phyloP scores from a whole-genome alignment of 192 early-diverging fungal genomes.

The Backusella sp. region DNA sequence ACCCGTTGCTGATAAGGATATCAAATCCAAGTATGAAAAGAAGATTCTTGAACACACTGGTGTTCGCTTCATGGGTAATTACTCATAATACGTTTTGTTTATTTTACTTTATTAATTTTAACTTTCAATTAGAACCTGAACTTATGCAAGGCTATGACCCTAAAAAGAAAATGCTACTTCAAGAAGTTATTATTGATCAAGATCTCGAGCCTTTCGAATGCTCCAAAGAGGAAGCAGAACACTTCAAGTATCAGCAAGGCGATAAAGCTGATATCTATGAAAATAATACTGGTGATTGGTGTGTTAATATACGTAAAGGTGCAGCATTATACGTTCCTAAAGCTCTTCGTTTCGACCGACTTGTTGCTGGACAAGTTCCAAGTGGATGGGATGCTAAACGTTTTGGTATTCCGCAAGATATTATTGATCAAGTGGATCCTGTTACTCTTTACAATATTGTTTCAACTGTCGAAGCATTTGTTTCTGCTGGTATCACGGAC shows the following conservation, averaged over 20 bases:
- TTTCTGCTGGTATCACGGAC: conserved; percentile 90
- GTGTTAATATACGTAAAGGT: conserved; percentile 82
- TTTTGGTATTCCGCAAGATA: conserved; percentile 91
- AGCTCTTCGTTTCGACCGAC: conserved; percentile 89
- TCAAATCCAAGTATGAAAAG: conserved; percentile 89
- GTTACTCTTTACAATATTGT: conserved; percentile 89
- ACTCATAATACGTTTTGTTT: background rate
- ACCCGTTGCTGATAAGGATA: conserved; percentile 81
- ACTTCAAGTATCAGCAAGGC: conserved; percentile 81
- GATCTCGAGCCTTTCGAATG: conserved; percentile 88
- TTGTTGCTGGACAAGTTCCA: conserved; percentile 91
- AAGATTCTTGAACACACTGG: conserved; percentile 89
- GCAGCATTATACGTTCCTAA: conserved; percentile 88
- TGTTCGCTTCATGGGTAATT: conserved; percentile 79
- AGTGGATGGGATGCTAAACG: conserved; percentile 92
- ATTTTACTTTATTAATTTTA: background rate
- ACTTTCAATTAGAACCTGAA: conserved; percentile 50
- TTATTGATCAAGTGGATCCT: conserved; percentile 87
- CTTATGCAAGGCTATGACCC: conserved; percentile 86
- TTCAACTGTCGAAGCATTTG: conserved; percentile 89
- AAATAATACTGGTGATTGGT: conserved; percentile 65
- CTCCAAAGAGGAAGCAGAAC: conserved; percentile 83
- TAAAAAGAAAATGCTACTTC: conserved; percentile 78
- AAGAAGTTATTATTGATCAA: conserved; percentile 85
- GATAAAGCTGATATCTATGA: conserved; percentile 74